Conservation (phyloP, 257 asterid species). For the Apocynum venetum region DNA sequence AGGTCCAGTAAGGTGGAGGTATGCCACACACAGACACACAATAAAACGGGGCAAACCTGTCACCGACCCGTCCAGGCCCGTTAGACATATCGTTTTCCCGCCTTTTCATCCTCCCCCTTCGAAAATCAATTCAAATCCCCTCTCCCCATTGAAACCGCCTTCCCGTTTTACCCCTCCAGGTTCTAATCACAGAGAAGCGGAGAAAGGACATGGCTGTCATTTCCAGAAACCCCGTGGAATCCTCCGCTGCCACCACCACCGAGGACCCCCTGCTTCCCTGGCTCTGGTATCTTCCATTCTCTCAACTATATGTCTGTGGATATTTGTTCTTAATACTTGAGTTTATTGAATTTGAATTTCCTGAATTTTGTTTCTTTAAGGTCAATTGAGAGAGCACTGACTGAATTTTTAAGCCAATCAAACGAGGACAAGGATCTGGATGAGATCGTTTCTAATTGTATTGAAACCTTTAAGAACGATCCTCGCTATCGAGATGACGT, state of each 20-base stretch:
- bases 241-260: constrained; percentile 23
- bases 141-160: not conserved
- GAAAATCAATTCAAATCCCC: not conserved
- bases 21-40: no score
- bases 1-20: no score
- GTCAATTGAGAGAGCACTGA: constrained; percentile 47
- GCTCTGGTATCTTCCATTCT: constrained; percentile 40
- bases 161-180: not conserved
- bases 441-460: constrained; percentile 43
- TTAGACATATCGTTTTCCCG: not conserved
- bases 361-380: constrained; percentile 28
- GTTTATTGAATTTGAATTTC: constrained; percentile 14
- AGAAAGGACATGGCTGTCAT: constrained; percentile 39
- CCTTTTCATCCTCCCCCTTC: not conserved
- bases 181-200: not conserved
- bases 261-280: constrained; percentile 68
- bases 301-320: not conserved
- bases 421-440: constrained; percentile 33
- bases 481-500: constrained; percentile 63
- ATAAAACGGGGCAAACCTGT: no score
- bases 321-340: no score
- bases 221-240: constrained; percentile 24
- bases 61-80: no score
- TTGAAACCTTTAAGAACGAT: constrained; percentile 55
- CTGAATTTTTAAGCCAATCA: constrained; percentile 21